These are phyloP conservation scores for Solanum pimpinellifolium DNA, from an alignment of 257 asterid species.

Conservation along the genomic window DNA sequence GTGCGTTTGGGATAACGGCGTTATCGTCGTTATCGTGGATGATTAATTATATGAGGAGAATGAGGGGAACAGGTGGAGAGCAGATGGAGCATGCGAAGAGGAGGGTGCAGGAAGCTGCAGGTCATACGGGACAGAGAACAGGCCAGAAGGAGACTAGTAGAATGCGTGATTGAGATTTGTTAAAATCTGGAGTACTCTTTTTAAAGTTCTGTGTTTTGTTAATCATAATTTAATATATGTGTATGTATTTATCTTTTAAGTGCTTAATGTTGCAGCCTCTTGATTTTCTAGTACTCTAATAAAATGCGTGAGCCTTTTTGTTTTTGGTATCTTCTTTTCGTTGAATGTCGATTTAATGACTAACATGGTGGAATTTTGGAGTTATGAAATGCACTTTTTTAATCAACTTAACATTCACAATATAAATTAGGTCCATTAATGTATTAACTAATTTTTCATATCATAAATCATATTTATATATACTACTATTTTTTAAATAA, in stretches of 20 bases:
- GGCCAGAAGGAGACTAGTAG: conserved; percentile 26
- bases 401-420: too few relatives aligned
- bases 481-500: too few relatives aligned
- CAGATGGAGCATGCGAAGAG: conserved; percentile 29
- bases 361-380: not conserved
- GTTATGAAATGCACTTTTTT: not conserved
- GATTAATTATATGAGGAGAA: conserved; percentile 30
- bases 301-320: not conserved
- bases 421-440: too few relatives aligned
- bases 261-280: not conserved
- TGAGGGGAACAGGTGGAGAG: conserved; percentile 27
- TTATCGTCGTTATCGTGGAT: conserved; percentile 60
- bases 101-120: conserved; percentile 36
- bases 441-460: too few relatives aligned
- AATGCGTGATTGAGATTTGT: not conserved
- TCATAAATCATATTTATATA: too few relatives aligned
- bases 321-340: not conserved
- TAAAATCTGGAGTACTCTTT: not conserved
- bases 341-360: not conserved
- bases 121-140: conserved; percentile 19
- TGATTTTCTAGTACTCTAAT: not conserved
- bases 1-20: conserved; percentile 66
- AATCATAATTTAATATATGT: not conserved
- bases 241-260: not conserved
- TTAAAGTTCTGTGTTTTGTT: not conserved